Evolutionary conservation across 352 stramenopile species (phyloP), one percentile per base, ranked within the genome.

Genomic region (Blastocystis sp.): DNA sequence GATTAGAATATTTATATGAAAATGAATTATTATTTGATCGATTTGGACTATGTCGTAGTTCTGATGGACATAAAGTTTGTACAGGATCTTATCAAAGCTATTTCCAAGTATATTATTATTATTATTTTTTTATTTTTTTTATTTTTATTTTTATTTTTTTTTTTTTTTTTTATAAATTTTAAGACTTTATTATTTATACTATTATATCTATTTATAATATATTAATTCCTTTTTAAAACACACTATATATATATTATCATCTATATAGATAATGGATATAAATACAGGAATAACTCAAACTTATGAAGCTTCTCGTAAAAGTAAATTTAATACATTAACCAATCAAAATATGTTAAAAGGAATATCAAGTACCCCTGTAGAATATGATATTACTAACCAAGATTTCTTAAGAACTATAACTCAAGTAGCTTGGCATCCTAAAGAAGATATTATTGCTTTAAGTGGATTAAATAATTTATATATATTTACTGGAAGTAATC

Each of bases 1-100:
- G 79, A 11, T 69, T 94, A 24, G 74, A 73, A 18, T 79, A 94
- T 55, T 64, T 94, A 2, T 94, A 93, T 70, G 83, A 93, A 48
- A 93, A 80, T 56, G 86, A 94, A 67, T 88, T 78, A 65, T 93
- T 94, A 55, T 94, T 94, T 64, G 86, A 94, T 76, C 94, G 94
- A 68, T 94, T 94, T 65, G 83, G 94, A 68, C 86, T 84, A 46
- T 75, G 74, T 5, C 74, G 91, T 30, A 88, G 78, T 55, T 77
- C 75, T 18, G 79, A 93, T 65, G 82, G 80, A 42, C 83, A 86
- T 65, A 80, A 82, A 72, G 81, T 93, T 66, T 75, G 86, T 57
- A 93, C 83, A 32, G 85, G 85, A 39, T 88, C 81, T 44, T 94
- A 94, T 77, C 83, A 86, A 58, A 90, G 82, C 76, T 72, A 80